Evolutionary conservation across 495 filamentous ascomycete species (phyloP).

Genomic region (Penicillium fimorum): DNA sequence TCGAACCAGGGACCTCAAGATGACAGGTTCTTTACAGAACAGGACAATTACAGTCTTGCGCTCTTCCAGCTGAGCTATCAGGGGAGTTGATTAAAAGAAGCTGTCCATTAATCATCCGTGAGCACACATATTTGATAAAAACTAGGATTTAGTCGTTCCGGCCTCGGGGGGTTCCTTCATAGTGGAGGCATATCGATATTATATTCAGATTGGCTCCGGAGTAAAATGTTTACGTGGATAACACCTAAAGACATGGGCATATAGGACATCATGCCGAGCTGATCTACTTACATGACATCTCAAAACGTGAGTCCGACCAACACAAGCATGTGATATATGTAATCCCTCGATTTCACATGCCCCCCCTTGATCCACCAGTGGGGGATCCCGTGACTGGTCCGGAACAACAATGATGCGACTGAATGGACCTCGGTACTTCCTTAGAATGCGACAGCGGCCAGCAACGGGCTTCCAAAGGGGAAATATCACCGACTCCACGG

Average conservation of each 20-base stretch:
- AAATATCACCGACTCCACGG: conserved; percentile 32
- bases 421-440: conserved; percentile 39
- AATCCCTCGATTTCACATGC: conserved; percentile 4
- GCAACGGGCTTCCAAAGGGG: conserved; percentile 30
- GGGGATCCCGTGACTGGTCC: conserved; percentile 33
- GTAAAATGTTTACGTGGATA: not conserved
- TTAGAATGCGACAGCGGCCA: conserved; percentile 19
- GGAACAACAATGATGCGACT: conserved; percentile 39
- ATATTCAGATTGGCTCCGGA: not conserved
- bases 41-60: conserved; percentile 12
- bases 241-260: not conserved
- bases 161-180: no score
- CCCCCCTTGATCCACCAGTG: not conserved
- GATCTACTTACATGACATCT: conserved; percentile 1
- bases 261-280: not conserved
- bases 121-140: not conserved
- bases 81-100: not conserved
- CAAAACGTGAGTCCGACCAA: not conserved
- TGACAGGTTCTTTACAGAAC: not conserved
- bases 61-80: conserved; percentile 19
- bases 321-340: not conserved
- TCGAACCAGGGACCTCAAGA: conserved; percentile 10
- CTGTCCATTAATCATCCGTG: not conserved
- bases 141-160: no score
- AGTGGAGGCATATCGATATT: not conserved